Conservation (phyloP, 176 grass and related monocot species). For the Rhynchospora pubera region DNA sequence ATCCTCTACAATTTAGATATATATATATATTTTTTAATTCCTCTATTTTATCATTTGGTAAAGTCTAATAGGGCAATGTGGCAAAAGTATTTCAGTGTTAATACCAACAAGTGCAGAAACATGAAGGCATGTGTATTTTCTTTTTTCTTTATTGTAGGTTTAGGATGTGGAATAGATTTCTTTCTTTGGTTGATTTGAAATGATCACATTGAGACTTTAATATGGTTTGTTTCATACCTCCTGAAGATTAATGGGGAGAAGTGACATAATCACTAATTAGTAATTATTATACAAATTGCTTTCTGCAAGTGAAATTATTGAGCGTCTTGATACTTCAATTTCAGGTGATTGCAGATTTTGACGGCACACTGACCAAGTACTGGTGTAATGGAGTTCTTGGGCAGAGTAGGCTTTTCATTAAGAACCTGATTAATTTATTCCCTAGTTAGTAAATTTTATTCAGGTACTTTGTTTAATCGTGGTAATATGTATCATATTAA, state of each 20-base stretch:
- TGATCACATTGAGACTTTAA: neutral
- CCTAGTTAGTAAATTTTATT: neutral
- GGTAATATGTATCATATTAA: slow-evolving; percentile 18
- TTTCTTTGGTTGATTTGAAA: neutral
- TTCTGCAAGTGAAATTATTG: neutral
- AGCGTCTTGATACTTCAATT: neutral
- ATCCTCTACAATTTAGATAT: neutral
- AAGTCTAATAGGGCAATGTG: neutral
- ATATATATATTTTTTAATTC: no score
- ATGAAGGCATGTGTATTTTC: neutral
- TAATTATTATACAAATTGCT: neutral
- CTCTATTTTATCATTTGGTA: neutral
- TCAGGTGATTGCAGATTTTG: slow-evolving; percentile 95
- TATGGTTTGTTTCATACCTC: neutral
- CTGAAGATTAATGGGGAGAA: neutral
- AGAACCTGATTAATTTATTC: neutral
- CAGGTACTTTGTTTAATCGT: neutral
- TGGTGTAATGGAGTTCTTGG: slow-evolving; percentile 71
- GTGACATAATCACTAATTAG: neutral
- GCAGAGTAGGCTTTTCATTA: slow-evolving; percentile 51
- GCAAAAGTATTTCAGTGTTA: neutral
- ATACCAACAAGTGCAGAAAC: neutral
- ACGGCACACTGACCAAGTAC: slow-evolving; percentile 84
- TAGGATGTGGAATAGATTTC: neutral
- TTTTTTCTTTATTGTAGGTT: neutral